Base-by-base conservation (phyloP, 495 filamentous ascomycete genomes). In the Parathielavia appendiculata region DNA sequence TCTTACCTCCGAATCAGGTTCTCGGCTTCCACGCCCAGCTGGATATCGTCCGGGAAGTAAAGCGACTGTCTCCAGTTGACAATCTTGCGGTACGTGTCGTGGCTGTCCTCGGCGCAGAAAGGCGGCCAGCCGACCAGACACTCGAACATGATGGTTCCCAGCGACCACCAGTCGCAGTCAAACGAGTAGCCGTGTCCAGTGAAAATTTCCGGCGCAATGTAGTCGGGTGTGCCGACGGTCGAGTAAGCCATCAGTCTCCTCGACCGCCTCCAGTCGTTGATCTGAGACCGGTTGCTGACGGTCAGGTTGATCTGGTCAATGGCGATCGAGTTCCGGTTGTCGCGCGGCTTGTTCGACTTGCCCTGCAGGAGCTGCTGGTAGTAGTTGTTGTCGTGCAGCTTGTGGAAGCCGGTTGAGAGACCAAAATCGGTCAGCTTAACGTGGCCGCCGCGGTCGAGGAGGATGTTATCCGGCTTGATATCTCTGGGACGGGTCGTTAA, bases 111-210 rank as follows among this genome's bases (percentile, higher is more conserved):
- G 26, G 92, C 93, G 66, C 93, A 99, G 84, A 99, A 99, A 6
- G 93, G 93, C 53, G 93, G 93, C 93, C 93, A 99, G 56, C 93
- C 93, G 58, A 99, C 91, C 49, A 97, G 82, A 76, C 93, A 99
- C 71, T 99, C 93, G 65, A 97, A 99, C 93, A 97, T 99, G 75
- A 99, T 99, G 35, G 93, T 97, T 57, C 93, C 93, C 34, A 99
- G 80, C 36, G 87, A 91, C 93, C 93, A 99, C 93, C 93, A 99
- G 79, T 99, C 93, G 67, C 93, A 99, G 66, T 92, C 86, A 64
- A 90, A 95, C 43, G 88, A 86, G 73, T 99, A 99, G 43, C 93
- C 93, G 65, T 95, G 86, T 39, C 93, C 91, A 32, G 87, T 91
- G 75, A 99, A 99, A 62, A 99, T 97, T 67, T 99, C 93, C 3